Evolutionary conservation across 176 grass and related monocot species (phyloP).

Genomic region (Carex pumila): DNA sequence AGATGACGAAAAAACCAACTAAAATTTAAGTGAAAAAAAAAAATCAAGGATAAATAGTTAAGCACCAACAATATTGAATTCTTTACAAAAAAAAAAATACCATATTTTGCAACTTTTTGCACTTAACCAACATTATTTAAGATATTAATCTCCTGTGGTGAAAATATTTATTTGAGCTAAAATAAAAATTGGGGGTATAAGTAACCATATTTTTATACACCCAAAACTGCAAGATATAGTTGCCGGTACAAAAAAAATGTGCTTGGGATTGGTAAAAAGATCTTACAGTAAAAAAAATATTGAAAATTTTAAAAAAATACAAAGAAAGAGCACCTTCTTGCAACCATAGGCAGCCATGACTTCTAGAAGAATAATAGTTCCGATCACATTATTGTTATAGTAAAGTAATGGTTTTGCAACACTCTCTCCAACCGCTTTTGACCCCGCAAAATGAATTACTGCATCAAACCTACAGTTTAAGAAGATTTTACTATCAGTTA

Average conservation of each 20-base stretch:
- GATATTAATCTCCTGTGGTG: not conserved
- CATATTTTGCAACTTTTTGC: no score
- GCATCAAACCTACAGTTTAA: constrained; percentile 69
- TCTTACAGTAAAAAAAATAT: not conserved
- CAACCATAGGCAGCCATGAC: constrained; percentile 87
- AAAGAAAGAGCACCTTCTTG: constrained; percentile 63
- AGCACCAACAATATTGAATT: not conserved
- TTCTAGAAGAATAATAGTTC: constrained; percentile 92
- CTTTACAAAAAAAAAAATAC: no score
- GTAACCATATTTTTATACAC: not conserved
- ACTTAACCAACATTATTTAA: no score
- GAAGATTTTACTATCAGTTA: not conserved
- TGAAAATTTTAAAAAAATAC: not conserved
- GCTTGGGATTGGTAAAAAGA: not conserved
- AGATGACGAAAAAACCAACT: constrained; percentile 97
- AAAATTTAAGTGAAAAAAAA: constrained; percentile 29
- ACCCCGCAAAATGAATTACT: constrained; percentile 88
- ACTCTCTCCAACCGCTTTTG: constrained; percentile 96
- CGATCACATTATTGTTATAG: constrained; percentile 75
- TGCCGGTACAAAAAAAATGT: not conserved
- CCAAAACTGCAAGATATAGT: not conserved
- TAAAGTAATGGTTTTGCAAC: constrained; percentile 93
- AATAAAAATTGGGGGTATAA: not conserved
- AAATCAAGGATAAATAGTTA: not conserved
- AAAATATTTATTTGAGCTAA: not conserved